phyloP scores from a whole-genome alignment of 176 grass and related monocot genomes.

The Oryza punctata region DNA sequence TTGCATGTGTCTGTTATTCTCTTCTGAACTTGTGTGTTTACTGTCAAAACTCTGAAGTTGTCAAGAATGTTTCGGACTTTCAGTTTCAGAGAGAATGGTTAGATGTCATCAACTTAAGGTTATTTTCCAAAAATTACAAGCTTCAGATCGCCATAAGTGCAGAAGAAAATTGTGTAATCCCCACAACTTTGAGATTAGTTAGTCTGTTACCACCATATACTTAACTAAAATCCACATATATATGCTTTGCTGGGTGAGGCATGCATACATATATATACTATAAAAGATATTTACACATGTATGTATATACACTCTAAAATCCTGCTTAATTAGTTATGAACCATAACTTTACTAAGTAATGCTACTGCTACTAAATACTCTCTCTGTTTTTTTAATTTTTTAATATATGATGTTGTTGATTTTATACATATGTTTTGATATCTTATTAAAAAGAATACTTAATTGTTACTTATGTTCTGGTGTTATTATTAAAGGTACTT shows the following conservation, averaged over 20 bases:
- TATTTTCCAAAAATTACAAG: neutral
- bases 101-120: neutral
- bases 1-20: neutral
- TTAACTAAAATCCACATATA: neutral
- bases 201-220: neutral
- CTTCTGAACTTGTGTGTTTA: neutral
- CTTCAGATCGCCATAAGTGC: neutral
- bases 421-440: no score
- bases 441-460: no score
- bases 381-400: no score
- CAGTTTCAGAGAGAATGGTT: conserved; percentile 9
- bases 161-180: no score
- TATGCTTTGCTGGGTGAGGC: neutral
- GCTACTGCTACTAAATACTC: no score
- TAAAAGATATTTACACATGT: neutral
- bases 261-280: neutral
- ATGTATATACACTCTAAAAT: no score
- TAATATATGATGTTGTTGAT: no score
- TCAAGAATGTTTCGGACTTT: neutral
- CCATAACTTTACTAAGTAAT: neutral
- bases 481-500: no score
- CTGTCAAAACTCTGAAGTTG: neutral
- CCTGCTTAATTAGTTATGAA: neutral
- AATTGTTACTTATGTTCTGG: accelerated
- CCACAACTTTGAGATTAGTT: neutral